Percentiles rank a stretch among this genome's conserved stretches.
Conservation (phyloP, 2,329 filamentous ascomycete species). For the Diplodia mutila region DNA sequence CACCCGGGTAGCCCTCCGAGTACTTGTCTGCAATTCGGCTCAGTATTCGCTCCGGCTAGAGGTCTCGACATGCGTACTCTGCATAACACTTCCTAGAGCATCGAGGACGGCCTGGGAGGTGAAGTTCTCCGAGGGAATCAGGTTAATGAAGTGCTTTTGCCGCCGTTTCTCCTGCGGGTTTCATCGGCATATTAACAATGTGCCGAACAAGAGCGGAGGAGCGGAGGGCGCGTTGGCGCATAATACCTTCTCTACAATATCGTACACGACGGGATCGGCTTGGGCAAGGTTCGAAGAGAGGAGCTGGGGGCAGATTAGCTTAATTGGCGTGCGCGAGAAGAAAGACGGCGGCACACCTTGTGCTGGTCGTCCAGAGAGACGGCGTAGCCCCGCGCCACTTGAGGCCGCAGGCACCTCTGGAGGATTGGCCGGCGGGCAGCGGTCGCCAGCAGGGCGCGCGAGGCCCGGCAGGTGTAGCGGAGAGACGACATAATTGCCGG, state of each 20-base stretch:
- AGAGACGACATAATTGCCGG: constrained; percentile 46
- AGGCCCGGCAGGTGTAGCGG: constrained; percentile 44
- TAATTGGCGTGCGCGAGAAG: not conserved
- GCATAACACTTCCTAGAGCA: constrained; percentile 71
- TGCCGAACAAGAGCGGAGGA: constrained; percentile 5
- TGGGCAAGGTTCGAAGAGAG: constrained; percentile 78
- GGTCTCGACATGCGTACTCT: constrained; percentile 60
- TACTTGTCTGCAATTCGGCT: constrained; percentile 76
- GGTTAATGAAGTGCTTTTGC: constrained; percentile 98
- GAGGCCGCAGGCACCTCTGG: constrained; percentile 37
- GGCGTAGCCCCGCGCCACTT: constrained; percentile 44
- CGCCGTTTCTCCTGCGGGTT: constrained; percentile 79
- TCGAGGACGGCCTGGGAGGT: constrained; percentile 98
- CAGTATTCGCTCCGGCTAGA: constrained; percentile 57
- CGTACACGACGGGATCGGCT: constrained; percentile 83
- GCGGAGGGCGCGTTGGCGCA: not conserved
- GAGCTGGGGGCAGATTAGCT: constrained; percentile 59
- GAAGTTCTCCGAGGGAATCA: constrained; percentile 99
- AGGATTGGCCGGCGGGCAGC: constrained; percentile 27
- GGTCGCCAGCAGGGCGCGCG: constrained; percentile 40
- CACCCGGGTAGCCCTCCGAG: constrained; percentile 97
- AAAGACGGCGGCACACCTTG: constrained; percentile 41
- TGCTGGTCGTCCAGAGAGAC: constrained; percentile 53
- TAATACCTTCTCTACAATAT: constrained; percentile 87
- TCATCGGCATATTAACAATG: constrained; percentile 16